Percentiles rank a stretch among this genome's conserved stretches.
These are phyloP conservation scores for Suillus alpinus DNA, from an alignment of 768 basidiomycete species.

Conservation along the genomic window DNA sequence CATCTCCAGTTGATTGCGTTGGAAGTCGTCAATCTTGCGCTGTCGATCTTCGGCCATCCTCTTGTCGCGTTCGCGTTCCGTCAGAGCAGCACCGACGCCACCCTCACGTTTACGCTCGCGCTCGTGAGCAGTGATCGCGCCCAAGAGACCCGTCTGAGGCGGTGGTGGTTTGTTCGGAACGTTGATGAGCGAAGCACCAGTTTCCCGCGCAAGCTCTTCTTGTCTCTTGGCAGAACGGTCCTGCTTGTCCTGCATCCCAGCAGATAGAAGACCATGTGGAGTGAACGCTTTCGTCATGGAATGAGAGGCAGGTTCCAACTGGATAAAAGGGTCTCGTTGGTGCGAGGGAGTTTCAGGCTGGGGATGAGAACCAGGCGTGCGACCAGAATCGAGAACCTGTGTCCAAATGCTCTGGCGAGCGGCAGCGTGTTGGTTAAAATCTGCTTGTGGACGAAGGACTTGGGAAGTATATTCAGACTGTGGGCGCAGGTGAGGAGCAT, in stretches of 20 bases:
- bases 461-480: conserved; percentile 55
- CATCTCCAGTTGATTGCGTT: conserved; percentile 86
- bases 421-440: conserved; percentile 50
- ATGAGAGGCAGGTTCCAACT: conserved; percentile 66
- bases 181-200: conserved; percentile 88
- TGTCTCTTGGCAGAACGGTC: conserved; percentile 94
- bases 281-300: conserved; percentile 92
- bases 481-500: conserved; percentile 51
- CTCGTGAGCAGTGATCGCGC: conserved; percentile 94
- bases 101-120: conserved; percentile 92
- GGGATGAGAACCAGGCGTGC: conserved; percentile 41
- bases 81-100: conserved; percentile 90
- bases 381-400: conserved; percentile 75
- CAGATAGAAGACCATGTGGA: conserved; percentile 90
- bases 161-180: conserved; percentile 95
- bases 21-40: conserved; percentile 87
- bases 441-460: conserved; percentile 53
- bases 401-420: conserved; percentile 82
- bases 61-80: conserved; percentile 93
- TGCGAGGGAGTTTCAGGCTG: conserved; percentile 34
- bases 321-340: conserved; percentile 60
- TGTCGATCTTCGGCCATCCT: conserved; percentile 90
- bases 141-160: conserved; percentile 92
- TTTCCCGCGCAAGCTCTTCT: conserved; percentile 90
- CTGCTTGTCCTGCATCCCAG: conserved; percentile 92